A percentile compares a stretch with the other conserved stretches of the same genome.
phyloP scores from a whole-genome alignment of 371 early-diverging fungal species.

The Apophysomyces variabilis region DNA sequence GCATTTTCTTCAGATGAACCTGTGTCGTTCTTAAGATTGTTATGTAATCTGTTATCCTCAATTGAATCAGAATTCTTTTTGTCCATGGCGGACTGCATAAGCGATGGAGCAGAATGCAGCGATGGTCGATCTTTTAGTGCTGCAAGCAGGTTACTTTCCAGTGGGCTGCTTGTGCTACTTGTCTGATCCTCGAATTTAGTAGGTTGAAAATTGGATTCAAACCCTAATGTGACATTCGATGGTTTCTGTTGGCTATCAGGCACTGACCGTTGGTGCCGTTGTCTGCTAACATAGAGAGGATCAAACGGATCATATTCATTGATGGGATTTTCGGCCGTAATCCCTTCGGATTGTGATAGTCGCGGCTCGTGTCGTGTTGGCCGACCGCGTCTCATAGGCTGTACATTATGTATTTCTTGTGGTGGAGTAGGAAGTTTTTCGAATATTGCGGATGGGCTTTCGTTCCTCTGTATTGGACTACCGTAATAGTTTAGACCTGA shows the following conservation, averaged over 20 bases:
- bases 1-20: neutral
- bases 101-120: neutral
- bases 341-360: slow-evolving; percentile 3
- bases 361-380: slow-evolving; percentile 49
- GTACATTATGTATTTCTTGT: slow-evolving; percentile 53
- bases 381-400: slow-evolving; percentile 79
- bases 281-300: slow-evolving; percentile 10
- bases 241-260: slow-evolving; percentile 6
- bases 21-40: slow-evolving; percentile 18
- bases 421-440: slow-evolving; percentile 42
- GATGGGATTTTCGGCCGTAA: neutral
- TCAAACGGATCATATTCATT: slow-evolving; percentile 15
- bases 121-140: neutral
- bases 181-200: neutral
- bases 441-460: slow-evolving; percentile 39
- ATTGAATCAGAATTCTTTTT: slow-evolving; percentile 12
- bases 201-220: slow-evolving; percentile 30
- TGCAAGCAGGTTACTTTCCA: neutral
- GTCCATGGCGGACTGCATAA: no score
- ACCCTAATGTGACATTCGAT: slow-evolving; percentile 17
- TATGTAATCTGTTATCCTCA: slow-evolving; percentile 17
- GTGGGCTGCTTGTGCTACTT: neutral
- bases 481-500: slow-evolving; percentile 7
- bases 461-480: slow-evolving; percentile 10
- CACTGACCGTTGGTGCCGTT: slow-evolving; percentile 1